phyloP scores from a whole-genome alignment of 2,329 filamentous ascomycete species.

The Amauroascus niger region DNA sequence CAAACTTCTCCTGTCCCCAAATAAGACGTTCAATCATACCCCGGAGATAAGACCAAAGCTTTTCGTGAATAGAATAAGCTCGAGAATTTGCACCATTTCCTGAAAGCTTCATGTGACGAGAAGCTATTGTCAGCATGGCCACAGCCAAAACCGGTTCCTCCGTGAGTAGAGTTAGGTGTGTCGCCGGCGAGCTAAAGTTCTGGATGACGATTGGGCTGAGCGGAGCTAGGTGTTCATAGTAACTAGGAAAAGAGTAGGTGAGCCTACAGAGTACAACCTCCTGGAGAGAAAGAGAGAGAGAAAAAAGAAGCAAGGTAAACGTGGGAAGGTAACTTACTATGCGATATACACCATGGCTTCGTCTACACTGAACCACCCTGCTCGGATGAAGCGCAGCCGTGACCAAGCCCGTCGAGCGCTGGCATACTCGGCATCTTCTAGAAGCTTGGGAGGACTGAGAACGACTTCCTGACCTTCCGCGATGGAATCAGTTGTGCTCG shows the following conservation, averaged over 20 bases:
- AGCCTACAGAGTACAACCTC: background rate
- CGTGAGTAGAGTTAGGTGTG: conserved; percentile 67
- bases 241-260: conserved; percentile 43
- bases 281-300: too few species aligned
- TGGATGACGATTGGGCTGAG: conserved; percentile 89
- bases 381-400: conserved; percentile 85
- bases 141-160: conserved; percentile 91
- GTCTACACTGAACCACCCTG: conserved; percentile 88
- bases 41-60: conserved; percentile 86
- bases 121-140: conserved; percentile 82
- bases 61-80: conserved; percentile 85
- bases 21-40: conserved; percentile 92
- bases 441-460: conserved; percentile 17
- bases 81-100: conserved; percentile 74
- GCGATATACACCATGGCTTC: conserved; percentile 91
- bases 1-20: conserved; percentile 94
- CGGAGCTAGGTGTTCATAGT: conserved; percentile 83
- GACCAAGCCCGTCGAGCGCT: conserved; percentile 81
- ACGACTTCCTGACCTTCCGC: conserved; percentile 11
- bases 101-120: conserved; percentile 69
- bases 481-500: conserved; percentile 7
- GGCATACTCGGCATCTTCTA: conserved; percentile 35
- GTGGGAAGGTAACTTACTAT: conserved; percentile 51
- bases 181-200: conserved; percentile 73
- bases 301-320: too few species aligned